phyloP scores from a whole-genome alignment of 2,329 filamentous ascomycete species.

The Stemphylium vesicarium region DNA sequence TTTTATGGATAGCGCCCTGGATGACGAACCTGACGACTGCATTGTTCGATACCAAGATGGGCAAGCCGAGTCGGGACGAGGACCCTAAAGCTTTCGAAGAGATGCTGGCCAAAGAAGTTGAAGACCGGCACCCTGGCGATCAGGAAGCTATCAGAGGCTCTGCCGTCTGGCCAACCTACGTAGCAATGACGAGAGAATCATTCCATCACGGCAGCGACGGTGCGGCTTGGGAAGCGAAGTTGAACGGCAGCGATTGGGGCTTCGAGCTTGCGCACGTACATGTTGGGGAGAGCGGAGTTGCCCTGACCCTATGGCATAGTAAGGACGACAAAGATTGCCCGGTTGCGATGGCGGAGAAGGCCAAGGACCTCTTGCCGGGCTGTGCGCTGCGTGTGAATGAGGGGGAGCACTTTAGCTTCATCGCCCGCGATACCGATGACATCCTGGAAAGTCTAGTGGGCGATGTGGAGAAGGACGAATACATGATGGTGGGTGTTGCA shows the following conservation, averaged over 20 bases:
- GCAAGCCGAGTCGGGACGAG: constrained; percentile 32
- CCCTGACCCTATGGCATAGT: constrained; percentile 45
- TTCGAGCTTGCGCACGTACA: constrained; percentile 40
- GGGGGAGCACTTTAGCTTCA: constrained; percentile 36
- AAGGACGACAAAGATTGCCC: constrained; percentile 38
- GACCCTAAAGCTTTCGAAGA: constrained; percentile 37
- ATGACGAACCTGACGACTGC: constrained; percentile 25
- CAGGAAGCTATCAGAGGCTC: constrained; percentile 29
- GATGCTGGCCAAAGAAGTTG: constrained; percentile 30
- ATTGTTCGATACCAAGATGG: constrained; percentile 32
- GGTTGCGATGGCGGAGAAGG: constrained; percentile 31
- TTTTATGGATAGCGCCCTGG: constrained; percentile 38
- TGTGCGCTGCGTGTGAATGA: constrained; percentile 29
- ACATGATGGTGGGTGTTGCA: constrained; percentile 14
- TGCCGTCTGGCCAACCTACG: constrained; percentile 28
- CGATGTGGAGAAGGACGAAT: constrained; percentile 23
- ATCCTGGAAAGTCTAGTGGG: constrained; percentile 33
- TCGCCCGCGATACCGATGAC: constrained; percentile 28
- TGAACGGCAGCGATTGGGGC: constrained; percentile 40
- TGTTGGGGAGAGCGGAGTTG: constrained; percentile 22
- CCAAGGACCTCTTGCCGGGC: constrained; percentile 28
- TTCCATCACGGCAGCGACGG: constrained; percentile 36
- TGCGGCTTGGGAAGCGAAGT: constrained; percentile 36
- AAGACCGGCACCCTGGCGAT: constrained; percentile 26
- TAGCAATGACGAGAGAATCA: constrained; percentile 36